Base-by-base conservation (phyloP, 2,329 filamentous ascomycete genomes). In the Pyrenochaeta sp. region DNA sequence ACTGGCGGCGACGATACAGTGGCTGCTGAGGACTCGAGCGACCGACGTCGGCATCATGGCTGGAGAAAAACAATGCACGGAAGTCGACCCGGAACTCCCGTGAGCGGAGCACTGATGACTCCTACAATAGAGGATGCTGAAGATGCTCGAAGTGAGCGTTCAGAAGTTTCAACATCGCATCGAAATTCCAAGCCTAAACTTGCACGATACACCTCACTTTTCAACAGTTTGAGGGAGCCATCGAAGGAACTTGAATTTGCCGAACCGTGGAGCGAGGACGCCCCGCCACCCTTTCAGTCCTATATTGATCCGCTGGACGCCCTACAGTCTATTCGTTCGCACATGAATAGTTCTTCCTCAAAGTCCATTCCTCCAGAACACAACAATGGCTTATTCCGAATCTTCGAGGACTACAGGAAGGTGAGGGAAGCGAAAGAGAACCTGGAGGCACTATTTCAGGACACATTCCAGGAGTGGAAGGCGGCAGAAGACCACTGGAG, bases 351-450 rank as follows among this genome's bases (percentile, higher is more conserved):
- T 12, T 39, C 54, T n/a, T 65, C 59, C 8, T 60, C 49, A n/a
- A 51, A 60, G 24, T 65, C 73, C 2, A 64, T 77, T 48, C 68
- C 75, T 10, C 36, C 64, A 6, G 54, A 71, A 19, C 64, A 78
- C 63, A 78, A 78, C 56, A 76, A 72, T 54, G 72, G 73, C 1
- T 61, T 83, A 1, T 72, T 81, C 43, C 70, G 72, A n/a, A 72
- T 82, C 19, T 79, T 81, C 42, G 80, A 82, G 51, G 72, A 75
- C 30, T 81, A 79, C 59, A 67, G 76, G 27, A 70, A 74, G 28
- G 45, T 79, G 6, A 65, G 67, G 37, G 73, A 76, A 12, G 71
- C 79, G 44, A 77, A 76, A n/a, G 66, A 72, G 19, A 54, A 61
- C 3, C 53, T 78, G 3, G 58, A 75, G 25, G 46, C 49, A 3